A percentile compares a stretch with the other conserved stretches of the same genome.
Conservation (phyloP, 2,329 filamentous ascomycete genomes). For the Botrytis sinoallii region DNA sequence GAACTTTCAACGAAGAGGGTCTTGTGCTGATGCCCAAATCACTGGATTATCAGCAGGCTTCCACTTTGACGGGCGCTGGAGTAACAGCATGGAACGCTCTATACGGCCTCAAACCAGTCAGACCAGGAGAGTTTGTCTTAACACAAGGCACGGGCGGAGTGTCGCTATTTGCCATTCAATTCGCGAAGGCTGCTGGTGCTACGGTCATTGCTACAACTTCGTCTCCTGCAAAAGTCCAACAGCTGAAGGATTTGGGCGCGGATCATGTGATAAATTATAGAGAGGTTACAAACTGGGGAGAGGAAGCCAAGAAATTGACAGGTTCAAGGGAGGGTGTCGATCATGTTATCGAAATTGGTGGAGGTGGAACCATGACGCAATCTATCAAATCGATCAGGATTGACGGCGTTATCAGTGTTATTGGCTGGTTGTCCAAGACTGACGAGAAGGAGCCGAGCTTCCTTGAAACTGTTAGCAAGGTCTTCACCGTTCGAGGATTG, state of each 20-base stretch:
- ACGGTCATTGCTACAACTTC: neutral
- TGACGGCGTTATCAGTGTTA: neutral
- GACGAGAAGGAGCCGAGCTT: neutral
- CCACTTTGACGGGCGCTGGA: conserved; percentile 57
- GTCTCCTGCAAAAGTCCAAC: neutral
- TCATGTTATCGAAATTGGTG: neutral
- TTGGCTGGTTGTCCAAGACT: neutral
- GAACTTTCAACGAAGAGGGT: conserved; percentile 44
- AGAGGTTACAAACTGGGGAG: neutral
- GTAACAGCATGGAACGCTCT: conserved; percentile 65
- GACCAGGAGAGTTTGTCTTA: conserved; percentile 44
- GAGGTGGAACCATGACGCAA: neutral
- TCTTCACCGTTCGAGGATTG: neutral
- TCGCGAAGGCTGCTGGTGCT: conserved; percentile 50
- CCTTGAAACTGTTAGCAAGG: neutral
- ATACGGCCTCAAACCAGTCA: conserved; percentile 52
- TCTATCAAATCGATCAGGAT: neutral
- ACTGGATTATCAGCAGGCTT: conserved; percentile 56
- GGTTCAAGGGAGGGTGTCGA: neutral
- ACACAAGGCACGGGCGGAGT: conserved; percentile 56
- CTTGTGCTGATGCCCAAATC: conserved; percentile 56
- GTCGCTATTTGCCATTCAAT: conserved; percentile 49
- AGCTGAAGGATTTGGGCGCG: neutral
- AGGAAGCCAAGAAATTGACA: neutral
- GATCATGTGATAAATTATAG: neutral